These are phyloP conservation scores for Musa schizocarpa DNA, from an alignment of 176 grass and related monocot genomes.

Conservation along the genomic window DNA sequence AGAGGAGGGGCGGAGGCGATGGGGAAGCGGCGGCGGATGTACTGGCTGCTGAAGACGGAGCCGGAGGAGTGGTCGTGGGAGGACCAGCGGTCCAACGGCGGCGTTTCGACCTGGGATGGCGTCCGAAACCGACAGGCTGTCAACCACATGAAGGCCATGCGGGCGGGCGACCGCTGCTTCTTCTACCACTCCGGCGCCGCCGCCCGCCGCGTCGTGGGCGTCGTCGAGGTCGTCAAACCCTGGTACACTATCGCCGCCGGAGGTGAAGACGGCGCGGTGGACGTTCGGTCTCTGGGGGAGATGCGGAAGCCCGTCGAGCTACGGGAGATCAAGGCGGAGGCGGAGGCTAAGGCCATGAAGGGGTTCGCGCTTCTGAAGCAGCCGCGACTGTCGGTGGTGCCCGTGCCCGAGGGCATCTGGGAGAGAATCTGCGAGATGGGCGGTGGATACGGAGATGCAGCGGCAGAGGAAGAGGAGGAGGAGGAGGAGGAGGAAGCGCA, in stretches of 20 bases:
- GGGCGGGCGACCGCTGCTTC: slow-evolving; percentile 42
- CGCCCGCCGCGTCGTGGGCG: slow-evolving; percentile 49
- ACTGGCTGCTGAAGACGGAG: slow-evolving; percentile 84
- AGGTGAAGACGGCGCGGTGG: slow-evolving; percentile 45
- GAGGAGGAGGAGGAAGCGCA: background rate
- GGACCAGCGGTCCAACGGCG: slow-evolving; percentile 48
- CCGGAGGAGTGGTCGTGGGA: slow-evolving; percentile 88
- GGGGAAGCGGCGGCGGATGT: slow-evolving; percentile 14
- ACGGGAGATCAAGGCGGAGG: slow-evolving; percentile 55
- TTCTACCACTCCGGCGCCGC: slow-evolving; percentile 67
- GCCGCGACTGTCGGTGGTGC: slow-evolving; percentile 71
- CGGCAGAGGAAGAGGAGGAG: slow-evolving; percentile 21
- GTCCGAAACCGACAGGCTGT: slow-evolving; percentile 72
- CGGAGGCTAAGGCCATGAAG: slow-evolving; percentile 49
- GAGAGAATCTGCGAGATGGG: slow-evolving; percentile 61
- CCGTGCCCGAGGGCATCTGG: slow-evolving; percentile 52
- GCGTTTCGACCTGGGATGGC: slow-evolving; percentile 74
- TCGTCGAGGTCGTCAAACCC: slow-evolving; percentile 47
- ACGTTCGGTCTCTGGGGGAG: slow-evolving; percentile 52
- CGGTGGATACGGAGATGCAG: slow-evolving; percentile 40
- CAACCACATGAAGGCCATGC: slow-evolving; percentile 68
- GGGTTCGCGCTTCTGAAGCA: slow-evolving; percentile 63
- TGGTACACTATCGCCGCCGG: slow-evolving; percentile 39
- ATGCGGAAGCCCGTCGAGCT: slow-evolving; percentile 38
- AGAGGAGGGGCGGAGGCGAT: background rate